A percentile compares a stretch with the other conserved stretches of the same genome.
Conservation (phyloP, 2,329 filamentous ascomycete genomes). For the Grosmannia clavigera region DNA sequence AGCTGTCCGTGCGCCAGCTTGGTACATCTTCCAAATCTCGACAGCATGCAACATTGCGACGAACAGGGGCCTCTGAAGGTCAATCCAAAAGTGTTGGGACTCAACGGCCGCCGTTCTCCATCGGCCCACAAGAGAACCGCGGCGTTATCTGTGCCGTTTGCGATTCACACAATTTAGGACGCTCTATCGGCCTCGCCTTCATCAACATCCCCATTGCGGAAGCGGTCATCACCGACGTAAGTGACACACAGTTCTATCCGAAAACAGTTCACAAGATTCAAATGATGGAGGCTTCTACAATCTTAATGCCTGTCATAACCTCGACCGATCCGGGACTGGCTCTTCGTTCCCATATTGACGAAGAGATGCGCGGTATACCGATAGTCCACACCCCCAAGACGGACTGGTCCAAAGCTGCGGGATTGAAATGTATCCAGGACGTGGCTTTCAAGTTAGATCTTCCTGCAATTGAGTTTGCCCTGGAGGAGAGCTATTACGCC, state of each 20-base stretch:
- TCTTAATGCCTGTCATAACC: constrained; percentile 64
- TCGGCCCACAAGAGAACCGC: constrained; percentile 8
- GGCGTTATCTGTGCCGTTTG: constrained; percentile 62
- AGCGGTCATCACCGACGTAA: constrained; percentile 77
- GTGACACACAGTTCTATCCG: constrained; percentile 84
- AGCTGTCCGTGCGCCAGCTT: background rate
- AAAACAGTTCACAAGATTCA: constrained; percentile 77
- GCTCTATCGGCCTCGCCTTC: constrained; percentile 75
- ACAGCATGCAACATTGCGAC: background rate
- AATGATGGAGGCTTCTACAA: constrained; percentile 66
- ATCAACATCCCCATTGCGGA: constrained; percentile 79
- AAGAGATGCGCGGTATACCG: constrained; percentile 25
- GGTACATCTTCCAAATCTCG: background rate
- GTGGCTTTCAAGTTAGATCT: constrained; percentile 73
- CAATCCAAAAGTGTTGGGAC: background rate
- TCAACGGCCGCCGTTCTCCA: constrained; percentile 2
- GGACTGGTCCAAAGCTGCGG: constrained; percentile 71
- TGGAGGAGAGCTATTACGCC: constrained; percentile 76
- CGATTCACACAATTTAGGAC: constrained; percentile 77
- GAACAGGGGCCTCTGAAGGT: background rate
- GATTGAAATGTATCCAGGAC: constrained; percentile 64
- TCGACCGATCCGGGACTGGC: constrained; percentile 58
- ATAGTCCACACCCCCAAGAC: constrained; percentile 53
- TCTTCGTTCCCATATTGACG: constrained; percentile 7
- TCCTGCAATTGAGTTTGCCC: constrained; percentile 65